These are phyloP conservation scores for Trypanosoma conorhini DNA, from an alignment of 208 protist species.

Conservation along the genomic window DNA sequence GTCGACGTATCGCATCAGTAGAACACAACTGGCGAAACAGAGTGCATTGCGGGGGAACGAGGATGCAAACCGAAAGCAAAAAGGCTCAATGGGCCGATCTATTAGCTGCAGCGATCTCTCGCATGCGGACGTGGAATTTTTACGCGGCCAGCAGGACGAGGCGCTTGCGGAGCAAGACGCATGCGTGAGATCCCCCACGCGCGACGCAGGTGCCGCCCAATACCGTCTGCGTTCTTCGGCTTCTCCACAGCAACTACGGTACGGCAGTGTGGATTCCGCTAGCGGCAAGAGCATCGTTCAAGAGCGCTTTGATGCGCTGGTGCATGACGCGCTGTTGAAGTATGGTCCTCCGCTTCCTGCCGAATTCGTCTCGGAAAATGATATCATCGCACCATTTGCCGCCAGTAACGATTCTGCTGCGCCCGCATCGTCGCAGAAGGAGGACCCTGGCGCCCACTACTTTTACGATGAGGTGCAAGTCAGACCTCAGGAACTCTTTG, in stretches of 20 bases:
- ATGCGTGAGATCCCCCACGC: background rate
- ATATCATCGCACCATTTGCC: slow-evolving; percentile 29
- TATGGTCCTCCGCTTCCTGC: slow-evolving; percentile 81
- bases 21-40: background rate
- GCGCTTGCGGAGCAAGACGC: slow-evolving; percentile 2
- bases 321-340: slow-evolving; percentile 53
- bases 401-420: background rate
- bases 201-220: background rate
- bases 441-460: slow-evolving; percentile 31
- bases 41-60: slow-evolving; percentile 1
- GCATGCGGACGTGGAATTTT: slow-evolving; percentile 11
- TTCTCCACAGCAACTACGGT: slow-evolving; percentile 22
- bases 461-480: slow-evolving; percentile 76
- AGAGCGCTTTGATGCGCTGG: slow-evolving; percentile 64
- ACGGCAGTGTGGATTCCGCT: slow-evolving; percentile 49
- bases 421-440: background rate
- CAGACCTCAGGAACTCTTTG: slow-evolving; percentile 54
- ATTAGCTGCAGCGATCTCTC: background rate
- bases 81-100: background rate
- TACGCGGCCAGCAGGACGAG: slow-evolving; percentile 13
- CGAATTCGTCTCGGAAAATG: slow-evolving; percentile 61
- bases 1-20: slow-evolving; percentile 21
- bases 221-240: background rate
- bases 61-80: background rate
- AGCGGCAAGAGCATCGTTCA: slow-evolving; percentile 70